These are phyloP conservation scores for Cercospora sp. DNA, from an alignment of 2,329 filamentous ascomycete species.

Conservation along the genomic window DNA sequence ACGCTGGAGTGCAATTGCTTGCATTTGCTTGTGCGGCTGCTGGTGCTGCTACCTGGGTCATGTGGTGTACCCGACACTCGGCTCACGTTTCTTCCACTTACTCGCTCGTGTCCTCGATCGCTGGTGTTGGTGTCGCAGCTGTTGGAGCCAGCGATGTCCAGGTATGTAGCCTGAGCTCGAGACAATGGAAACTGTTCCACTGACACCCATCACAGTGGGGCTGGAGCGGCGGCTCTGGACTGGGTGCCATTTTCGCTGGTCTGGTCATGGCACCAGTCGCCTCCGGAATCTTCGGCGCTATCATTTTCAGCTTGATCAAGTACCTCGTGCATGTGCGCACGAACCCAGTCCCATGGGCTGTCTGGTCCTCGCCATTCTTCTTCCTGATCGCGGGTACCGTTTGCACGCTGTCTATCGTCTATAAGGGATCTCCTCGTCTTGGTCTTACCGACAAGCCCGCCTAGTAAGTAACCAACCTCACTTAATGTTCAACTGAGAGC, in stretches of 20 bases:
- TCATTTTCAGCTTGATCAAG: conserved; percentile 52
- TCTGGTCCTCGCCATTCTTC: conserved; percentile 52
- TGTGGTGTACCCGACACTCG: conserved; percentile 54
- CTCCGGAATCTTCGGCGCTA: conserved; percentile 48
- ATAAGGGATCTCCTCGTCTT: conserved; percentile 50
- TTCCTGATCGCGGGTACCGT: conserved; percentile 47
- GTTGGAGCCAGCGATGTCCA: conserved; percentile 55
- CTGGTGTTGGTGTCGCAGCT: conserved; percentile 50
- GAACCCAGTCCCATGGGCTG: conserved; percentile 50
- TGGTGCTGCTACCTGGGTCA: conserved; percentile 56
- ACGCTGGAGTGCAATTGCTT: conserved; percentile 45
- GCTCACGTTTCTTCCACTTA: conserved; percentile 64
- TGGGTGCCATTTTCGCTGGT: conserved; percentile 44
- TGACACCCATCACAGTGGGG: conserved; percentile 47
- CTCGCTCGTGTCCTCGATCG: conserved; percentile 56
- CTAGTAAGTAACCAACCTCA: conserved; percentile 14
- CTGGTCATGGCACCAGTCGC: conserved; percentile 53
- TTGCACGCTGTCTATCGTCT: conserved; percentile 59
- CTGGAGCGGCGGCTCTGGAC: conserved; percentile 41
- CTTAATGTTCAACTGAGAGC: neutral
- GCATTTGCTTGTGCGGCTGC: conserved; percentile 48
- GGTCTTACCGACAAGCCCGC: conserved; percentile 46
- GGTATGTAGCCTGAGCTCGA: conserved; percentile 45
- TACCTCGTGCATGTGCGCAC: conserved; percentile 50
- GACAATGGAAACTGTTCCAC: conserved; percentile 28